Conservation (phyloP, 495 filamentous ascomycete species). For the Amphirosellinia nigrospora region DNA sequence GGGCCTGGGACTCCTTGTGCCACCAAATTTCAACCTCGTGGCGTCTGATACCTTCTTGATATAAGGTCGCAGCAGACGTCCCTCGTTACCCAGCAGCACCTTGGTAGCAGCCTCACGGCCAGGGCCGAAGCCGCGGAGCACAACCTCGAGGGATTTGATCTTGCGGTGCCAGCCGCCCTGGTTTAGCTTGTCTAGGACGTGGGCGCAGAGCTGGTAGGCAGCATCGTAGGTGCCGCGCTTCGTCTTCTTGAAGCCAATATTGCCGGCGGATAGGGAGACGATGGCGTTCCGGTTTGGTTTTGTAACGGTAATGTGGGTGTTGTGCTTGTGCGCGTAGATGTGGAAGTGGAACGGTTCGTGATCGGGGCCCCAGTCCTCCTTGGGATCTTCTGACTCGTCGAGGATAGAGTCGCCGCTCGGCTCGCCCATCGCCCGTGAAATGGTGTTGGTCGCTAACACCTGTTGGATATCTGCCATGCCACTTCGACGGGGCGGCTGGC, state of each 20-base stretch:
- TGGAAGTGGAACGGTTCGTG: constrained; percentile 79
- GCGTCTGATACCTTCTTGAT: constrained; percentile 79
- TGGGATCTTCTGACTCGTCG: constrained; percentile 21
- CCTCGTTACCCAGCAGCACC: constrained; percentile 85
- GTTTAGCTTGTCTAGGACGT: constrained; percentile 77
- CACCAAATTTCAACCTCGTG: constrained; percentile 93
- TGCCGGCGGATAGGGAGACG: constrained; percentile 76
- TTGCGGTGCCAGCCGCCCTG: constrained; percentile 68
- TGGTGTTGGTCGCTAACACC: constrained; percentile 27
- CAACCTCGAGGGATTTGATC: constrained; percentile 74
- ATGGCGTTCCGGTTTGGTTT: constrained; percentile 78
- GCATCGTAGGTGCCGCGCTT: constrained; percentile 83
- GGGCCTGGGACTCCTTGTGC: constrained; percentile 79
- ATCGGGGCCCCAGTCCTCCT: constrained; percentile 35
- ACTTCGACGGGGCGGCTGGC: neutral
- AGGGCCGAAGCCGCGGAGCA: constrained; percentile 79
- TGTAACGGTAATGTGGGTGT: constrained; percentile 88
- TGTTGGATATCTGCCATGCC: constrained; percentile 19
- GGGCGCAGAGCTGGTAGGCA: constrained; percentile 86
- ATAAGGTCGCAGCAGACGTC: constrained; percentile 69
- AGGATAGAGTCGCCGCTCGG: constrained; percentile 24
- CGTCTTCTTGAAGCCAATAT: constrained; percentile 84
- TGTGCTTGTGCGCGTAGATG: constrained; percentile 86
- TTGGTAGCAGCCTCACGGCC: constrained; percentile 90
- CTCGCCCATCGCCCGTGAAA: constrained; percentile 33